phyloP scores from a whole-genome alignment of 192 early-diverging fungal genomes.

The Fimicolochytrium jonesii region DNA sequence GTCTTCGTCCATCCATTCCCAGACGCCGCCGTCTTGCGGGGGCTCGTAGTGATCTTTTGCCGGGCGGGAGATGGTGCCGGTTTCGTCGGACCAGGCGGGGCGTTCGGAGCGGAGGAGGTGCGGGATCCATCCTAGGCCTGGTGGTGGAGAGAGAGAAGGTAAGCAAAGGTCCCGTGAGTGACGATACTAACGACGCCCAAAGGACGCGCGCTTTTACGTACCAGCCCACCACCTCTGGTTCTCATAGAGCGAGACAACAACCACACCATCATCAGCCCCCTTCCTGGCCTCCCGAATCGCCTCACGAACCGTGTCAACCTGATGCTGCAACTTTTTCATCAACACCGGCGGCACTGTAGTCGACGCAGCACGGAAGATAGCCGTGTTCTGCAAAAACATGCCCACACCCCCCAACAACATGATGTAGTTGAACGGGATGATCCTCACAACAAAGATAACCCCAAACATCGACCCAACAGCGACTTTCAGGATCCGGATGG shows the following conservation, averaged over 20 bases:
- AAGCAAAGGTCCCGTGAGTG: too few relatives aligned
- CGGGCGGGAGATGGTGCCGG: constrained; percentile 44
- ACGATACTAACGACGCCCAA: too few relatives aligned
- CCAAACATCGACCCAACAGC: constrained; percentile 33
- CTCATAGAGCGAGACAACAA: constrained; percentile 52
- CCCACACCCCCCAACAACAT: constrained; percentile 48
- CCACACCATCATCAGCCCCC: constrained; percentile 19
- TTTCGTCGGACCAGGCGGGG: constrained; percentile 59
- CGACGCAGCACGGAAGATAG: constrained; percentile 41
- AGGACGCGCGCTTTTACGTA: constrained; percentile 20
- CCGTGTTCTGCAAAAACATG: constrained; percentile 60
- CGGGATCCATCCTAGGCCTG: constrained; percentile 68
- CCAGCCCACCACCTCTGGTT: constrained; percentile 78
- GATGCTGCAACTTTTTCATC: constrained; percentile 25
- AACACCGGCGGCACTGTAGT: constrained; percentile 40
- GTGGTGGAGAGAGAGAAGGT: neutral
- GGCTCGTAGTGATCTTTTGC: constrained; percentile 55
- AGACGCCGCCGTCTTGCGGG: constrained; percentile 31
- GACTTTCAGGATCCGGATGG: constrained; percentile 24
- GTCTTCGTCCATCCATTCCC: constrained; percentile 51
- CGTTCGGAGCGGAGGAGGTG: constrained; percentile 56
- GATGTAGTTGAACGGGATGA: constrained; percentile 36
- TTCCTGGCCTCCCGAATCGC: constrained; percentile 22
- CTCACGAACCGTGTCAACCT: constrained; percentile 37
- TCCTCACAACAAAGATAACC: constrained; percentile 20